Evolutionary conservation across 768 basidiomycete species (phyloP), one percentile per base, ranked within the genome.

Genomic region (Termitomyces sp.): DNA sequence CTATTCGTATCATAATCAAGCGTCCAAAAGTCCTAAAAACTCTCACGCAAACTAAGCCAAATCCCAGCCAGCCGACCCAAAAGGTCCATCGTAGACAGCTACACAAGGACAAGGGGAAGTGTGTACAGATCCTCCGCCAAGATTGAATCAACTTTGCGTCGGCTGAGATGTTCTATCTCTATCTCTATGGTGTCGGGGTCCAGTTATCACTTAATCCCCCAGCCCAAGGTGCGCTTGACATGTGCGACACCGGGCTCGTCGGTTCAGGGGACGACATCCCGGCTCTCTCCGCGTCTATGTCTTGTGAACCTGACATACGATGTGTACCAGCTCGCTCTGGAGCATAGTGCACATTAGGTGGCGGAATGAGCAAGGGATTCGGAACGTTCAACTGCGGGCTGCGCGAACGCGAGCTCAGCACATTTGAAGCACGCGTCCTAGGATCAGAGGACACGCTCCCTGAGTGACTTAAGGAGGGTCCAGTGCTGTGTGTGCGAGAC

Each of bases 371-470:
- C 20, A 57, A 27, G 11, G 63, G 39, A 12, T 27, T 42, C 13
- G 50, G 60, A 29, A 53, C 23, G 38, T 58, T 51, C 23, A 60
- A 47, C 25, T 59, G 42, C 29, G 57, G 54, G 63, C 64, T 50
- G 44, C 57, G 58, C 36, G 56, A 15, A 32, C 60, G 43, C 15
- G 52, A 45, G 20, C 25, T 38, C 44, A 79, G 56, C 0, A 78
- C 72, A 31, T 82, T 83, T 2, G 82, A 82, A 33, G 52, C 57
- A 18, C 67, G 68, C 44, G 66, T 70, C 23, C 80, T 75, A n/a
- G 77, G 78, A 56, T 82, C 79, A 0, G 79, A 79, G 0, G 81
- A 78, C 46, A 86, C 66, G 48, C 84, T 86, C 20, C 75, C 75
- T 1, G 80, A 77, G 52, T 77, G 76, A 0, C 76, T 62, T 27